Conservation (phyloP, 2,329 filamentous ascomycete genomes). For the Dichotomopilus funicola region DNA sequence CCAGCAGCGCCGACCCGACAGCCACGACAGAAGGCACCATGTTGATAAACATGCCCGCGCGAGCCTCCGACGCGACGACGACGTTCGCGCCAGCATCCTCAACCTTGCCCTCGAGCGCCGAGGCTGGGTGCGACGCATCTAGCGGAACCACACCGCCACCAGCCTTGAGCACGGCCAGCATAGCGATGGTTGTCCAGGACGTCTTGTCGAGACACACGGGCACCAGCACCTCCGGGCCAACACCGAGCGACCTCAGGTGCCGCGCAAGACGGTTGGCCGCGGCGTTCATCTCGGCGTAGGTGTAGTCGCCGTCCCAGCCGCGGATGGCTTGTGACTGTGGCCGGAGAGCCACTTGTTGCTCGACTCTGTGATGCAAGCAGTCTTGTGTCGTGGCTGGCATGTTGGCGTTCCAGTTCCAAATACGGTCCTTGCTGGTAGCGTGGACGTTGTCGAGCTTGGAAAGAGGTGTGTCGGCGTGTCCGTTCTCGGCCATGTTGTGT, state of each 20-base stretch:
- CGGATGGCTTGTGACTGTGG: conserved; percentile 28
- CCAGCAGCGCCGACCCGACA: conserved; percentile 8
- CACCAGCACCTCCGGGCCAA: conserved; percentile 10
- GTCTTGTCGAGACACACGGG: conserved; percentile 27
- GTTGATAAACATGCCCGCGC: conserved; percentile 13
- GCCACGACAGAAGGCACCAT: conserved; percentile 20
- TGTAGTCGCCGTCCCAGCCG: conserved; percentile 18
- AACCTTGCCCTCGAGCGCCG: conserved; percentile 16
- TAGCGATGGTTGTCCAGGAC: conserved; percentile 20
- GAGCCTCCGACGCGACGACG: conserved; percentile 16
- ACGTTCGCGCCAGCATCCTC: conserved; percentile 14
- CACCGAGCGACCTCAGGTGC: conserved; percentile 9
- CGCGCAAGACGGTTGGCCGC: conserved; percentile 16
- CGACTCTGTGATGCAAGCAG: conserved; percentile 22
- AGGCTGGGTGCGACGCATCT: conserved; percentile 22
- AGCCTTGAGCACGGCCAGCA: conserved; percentile 26
- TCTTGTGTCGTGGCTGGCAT: conserved; percentile 16
- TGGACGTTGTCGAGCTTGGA: conserved; percentile 17
- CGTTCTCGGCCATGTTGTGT: conserved; percentile 14
- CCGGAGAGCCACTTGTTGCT: conserved; percentile 17
- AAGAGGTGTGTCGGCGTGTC: conserved; percentile 8
- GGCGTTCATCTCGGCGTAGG: conserved; percentile 20
- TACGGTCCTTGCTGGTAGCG: conserved; percentile 7
- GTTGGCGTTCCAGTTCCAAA: conserved; percentile 22
- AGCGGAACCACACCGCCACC: conserved; percentile 21